Percentiles rank a stretch among this genome's conserved stretches.
These are phyloP conservation scores for Sarocladium brachiariae DNA, from an alignment of 2,329 filamentous ascomycete species.

Conservation along the genomic window DNA sequence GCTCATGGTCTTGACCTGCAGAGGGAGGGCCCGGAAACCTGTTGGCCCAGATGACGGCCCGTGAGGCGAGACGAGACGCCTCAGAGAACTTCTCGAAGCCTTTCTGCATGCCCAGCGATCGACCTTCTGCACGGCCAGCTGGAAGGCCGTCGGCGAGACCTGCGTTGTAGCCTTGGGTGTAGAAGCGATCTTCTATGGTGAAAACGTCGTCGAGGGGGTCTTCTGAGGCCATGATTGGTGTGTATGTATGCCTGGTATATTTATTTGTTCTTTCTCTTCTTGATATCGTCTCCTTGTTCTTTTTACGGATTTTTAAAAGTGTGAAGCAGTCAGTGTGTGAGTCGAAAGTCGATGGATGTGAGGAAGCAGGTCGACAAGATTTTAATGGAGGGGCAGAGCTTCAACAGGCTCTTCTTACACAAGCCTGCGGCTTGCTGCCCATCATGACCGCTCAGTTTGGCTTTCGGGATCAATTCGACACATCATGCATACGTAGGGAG, in stretches of 20 bases:
- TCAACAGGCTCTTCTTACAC: too few relatives aligned
- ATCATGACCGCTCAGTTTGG: too few relatives aligned
- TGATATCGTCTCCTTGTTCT: too few relatives aligned
- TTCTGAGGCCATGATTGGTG: constrained; percentile 16
- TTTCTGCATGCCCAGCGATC: constrained; percentile 82
- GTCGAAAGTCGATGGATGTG: constrained; percentile 8
- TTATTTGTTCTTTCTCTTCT: too few relatives aligned
- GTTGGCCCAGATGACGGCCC: constrained; percentile 76
- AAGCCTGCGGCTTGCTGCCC: too few relatives aligned
- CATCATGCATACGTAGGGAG: too few relatives aligned
- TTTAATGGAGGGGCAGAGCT: constrained; percentile 8
- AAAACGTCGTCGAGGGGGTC: constrained; percentile 53
- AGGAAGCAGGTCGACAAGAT: too few relatives aligned
- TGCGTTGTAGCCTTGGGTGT: constrained; percentile 71
- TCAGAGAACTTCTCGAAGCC: constrained; percentile 89
- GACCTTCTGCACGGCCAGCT: constrained; percentile 80
- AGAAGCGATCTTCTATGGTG: constrained; percentile 62
- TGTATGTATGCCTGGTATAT: too few relatives aligned
- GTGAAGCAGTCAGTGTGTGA: too few relatives aligned
- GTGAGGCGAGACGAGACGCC: constrained; percentile 71
- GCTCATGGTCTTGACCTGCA: too few relatives aligned
- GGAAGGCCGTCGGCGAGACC: constrained; percentile 69
- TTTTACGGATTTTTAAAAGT: too few relatives aligned
- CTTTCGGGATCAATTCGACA: too few relatives aligned
- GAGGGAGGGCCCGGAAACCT: constrained; percentile 39